These are phyloP conservation scores for Claviceps paspali DNA, from an alignment of 2,329 filamentous ascomycete species.

Conservation along the genomic window DNA sequence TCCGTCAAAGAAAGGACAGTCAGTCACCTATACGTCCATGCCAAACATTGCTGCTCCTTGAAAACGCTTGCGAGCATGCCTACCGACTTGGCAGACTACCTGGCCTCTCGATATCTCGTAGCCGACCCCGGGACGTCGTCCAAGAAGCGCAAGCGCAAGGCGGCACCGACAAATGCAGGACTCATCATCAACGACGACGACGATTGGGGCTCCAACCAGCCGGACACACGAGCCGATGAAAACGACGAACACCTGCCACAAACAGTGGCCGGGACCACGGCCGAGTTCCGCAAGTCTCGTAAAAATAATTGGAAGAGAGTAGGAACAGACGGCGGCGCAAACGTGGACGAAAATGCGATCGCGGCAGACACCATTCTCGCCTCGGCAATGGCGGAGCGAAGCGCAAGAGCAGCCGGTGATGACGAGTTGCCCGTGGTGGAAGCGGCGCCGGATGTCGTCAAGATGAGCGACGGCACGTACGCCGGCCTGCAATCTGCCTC, in stretches of 20 bases:
- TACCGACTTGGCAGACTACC: slow-evolving; percentile 60
- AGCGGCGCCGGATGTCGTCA: slow-evolving; percentile 31
- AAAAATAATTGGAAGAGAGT: slow-evolving; percentile 70
- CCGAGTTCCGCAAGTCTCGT: slow-evolving; percentile 59
- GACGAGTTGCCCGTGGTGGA: slow-evolving; percentile 35
- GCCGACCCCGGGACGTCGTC: slow-evolving; percentile 35
- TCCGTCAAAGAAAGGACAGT: neutral
- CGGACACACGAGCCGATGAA: slow-evolving; percentile 15
- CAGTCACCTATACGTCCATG: too few relatives aligned
- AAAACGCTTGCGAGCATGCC: slow-evolving; percentile 27
- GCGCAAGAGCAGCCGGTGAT: slow-evolving; percentile 30
- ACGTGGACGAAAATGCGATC: slow-evolving; percentile 28
- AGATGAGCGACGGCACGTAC: slow-evolving; percentile 77
- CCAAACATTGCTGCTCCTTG: too few relatives aligned
- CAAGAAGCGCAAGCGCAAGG: slow-evolving; percentile 52
- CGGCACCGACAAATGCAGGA: slow-evolving; percentile 24
- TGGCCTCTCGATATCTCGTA: slow-evolving; percentile 78
- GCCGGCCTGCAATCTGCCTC: slow-evolving; percentile 77
- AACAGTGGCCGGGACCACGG: slow-evolving; percentile 33
- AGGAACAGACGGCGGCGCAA: slow-evolving; percentile 23
- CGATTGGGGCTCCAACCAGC: slow-evolving; percentile 33
- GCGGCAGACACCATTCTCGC: slow-evolving; percentile 64
- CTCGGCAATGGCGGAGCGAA: slow-evolving; percentile 52
- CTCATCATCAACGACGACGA: slow-evolving; percentile 52
- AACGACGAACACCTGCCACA: slow-evolving; percentile 33